Evolutionary conservation across 441 rosid species (phyloP), one percentile per base, ranked within the genome.

Genomic region (Gossypium davidsonii): DNA sequence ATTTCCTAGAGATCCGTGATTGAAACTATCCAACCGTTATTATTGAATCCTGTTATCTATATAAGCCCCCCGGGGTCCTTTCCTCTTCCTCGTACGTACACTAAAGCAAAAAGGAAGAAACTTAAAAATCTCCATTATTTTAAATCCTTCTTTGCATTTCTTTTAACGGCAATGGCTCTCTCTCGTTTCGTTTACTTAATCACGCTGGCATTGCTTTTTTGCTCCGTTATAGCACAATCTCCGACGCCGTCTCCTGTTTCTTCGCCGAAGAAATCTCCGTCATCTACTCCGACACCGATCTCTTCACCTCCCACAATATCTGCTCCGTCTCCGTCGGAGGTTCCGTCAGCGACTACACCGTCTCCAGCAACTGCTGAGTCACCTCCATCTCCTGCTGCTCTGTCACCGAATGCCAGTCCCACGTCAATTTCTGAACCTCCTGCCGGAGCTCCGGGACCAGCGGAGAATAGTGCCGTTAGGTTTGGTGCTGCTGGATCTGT

Each of bases 171-270:
- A 39, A 82, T 81, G 87, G 63, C 82, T 52, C 15, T 11, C 28
- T 60, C 76, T 17, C 61, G 14, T 68, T 4, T 20, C 37, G 77
- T 65, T 23, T 59, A 75, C 23, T n/a, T 77, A 8, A 15, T 82
- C 9, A 66, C 78, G 21, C 9, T 78, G 15, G 71, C 79, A 9
- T 26, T 87, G 17, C 26, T 85, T 4, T 62, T 80, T 0, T 72
- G 78, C 4, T 72, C 77, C 10, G 25, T 83, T n/a, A 71, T 78
- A 26, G 86, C 87, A 15, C 89, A 85, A 42, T 81, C 87, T 74
- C 90, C 90, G 0, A 53, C 85, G 14, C 57, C 70, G 8, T 80
- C 88, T 53, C 87, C 83, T 2, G 42, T 25, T 12, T 39, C 51
- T 6, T 42, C 74, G 7, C 69, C 62, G 15, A 62, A 61, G 70